Conservation (phyloP, 495 filamentous ascomycete genomes). For the Trichoderma erinaceum region DNA sequence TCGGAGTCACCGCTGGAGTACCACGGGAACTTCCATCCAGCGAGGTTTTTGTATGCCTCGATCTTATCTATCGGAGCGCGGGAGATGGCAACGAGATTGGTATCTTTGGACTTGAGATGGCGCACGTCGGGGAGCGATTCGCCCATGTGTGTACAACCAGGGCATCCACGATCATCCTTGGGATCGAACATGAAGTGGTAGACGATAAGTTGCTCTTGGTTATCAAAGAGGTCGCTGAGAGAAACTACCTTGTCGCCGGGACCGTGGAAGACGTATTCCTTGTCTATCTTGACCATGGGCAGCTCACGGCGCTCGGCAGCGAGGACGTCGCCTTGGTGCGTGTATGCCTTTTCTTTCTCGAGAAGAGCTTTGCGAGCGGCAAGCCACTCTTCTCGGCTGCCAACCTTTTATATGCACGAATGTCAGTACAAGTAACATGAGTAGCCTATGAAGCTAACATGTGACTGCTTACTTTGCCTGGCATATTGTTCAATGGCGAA, state of each 20-base stretch:
- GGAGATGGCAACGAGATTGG: slow-evolving; percentile 33
- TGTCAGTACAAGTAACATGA: neutral
- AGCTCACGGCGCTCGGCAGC: slow-evolving; percentile 30
- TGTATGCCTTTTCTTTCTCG: slow-evolving; percentile 35
- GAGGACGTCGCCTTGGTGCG: slow-evolving; percentile 27
- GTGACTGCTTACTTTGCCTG: neutral
- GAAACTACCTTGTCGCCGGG: slow-evolving; percentile 26
- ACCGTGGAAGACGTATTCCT: slow-evolving; percentile 33
- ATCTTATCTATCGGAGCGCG: slow-evolving; percentile 34
- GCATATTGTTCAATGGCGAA: neutral
- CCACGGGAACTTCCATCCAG: slow-evolving; percentile 42
- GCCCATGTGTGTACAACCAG: slow-evolving; percentile 34
- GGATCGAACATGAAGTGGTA: slow-evolving; percentile 46
- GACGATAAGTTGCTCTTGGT: slow-evolving; percentile 38
- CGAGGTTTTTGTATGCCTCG: slow-evolving; percentile 31
- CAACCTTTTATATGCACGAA: slow-evolving; percentile 20
- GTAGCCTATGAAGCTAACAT: neutral
- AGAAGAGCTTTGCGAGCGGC: slow-evolving; percentile 36
- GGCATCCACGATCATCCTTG: slow-evolving; percentile 28
- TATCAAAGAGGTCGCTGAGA: slow-evolving; percentile 35
- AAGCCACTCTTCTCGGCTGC: slow-evolving; percentile 33
- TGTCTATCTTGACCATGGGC: slow-evolving; percentile 36
- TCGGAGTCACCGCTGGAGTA: slow-evolving; percentile 26
- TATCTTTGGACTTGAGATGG: slow-evolving; percentile 33
- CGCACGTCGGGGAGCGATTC: slow-evolving; percentile 35